phyloP scores from a whole-genome alignment of 305 asterid species.

The Rubia balearica region DNA sequence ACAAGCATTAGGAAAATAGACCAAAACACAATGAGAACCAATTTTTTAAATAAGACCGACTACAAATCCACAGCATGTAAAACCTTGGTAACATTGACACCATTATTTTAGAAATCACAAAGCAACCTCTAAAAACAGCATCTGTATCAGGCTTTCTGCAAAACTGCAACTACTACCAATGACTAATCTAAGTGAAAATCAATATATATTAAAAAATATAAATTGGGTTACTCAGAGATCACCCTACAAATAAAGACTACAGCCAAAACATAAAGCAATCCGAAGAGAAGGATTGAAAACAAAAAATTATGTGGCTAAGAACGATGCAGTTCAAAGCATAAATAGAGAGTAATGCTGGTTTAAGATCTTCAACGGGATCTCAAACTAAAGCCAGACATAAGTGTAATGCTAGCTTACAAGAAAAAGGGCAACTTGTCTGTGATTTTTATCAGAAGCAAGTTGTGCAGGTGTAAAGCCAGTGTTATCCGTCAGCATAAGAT shows the following conservation, averaged over 20 bases:
- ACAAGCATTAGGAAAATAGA: not conserved
- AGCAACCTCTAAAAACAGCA: not conserved
- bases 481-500: slow-evolving; percentile 74
- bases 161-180: not conserved
- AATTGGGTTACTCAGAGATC: not conserved
- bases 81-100: not conserved
- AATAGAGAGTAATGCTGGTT: not conserved
- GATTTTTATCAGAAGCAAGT: slow-evolving; percentile 90
- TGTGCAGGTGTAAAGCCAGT: slow-evolving; percentile 83
- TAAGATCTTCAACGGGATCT: no score
- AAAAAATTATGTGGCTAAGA: not conserved
- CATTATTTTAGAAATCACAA: not conserved
- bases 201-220: not conserved
- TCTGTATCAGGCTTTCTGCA: not conserved
- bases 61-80: not conserved
- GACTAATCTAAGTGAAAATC: not conserved
- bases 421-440: slow-evolving; percentile 95
- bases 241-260: not conserved
- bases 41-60: slow-evolving; percentile 16
- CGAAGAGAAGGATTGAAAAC: not conserved
- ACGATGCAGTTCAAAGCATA: not conserved
- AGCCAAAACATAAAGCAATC: not conserved
- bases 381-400: not conserved
- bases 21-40: not conserved
- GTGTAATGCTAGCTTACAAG: slow-evolving; percentile 68